Base-by-base conservation (phyloP, 306 rosid species). In the Fagus crenata region DNA sequence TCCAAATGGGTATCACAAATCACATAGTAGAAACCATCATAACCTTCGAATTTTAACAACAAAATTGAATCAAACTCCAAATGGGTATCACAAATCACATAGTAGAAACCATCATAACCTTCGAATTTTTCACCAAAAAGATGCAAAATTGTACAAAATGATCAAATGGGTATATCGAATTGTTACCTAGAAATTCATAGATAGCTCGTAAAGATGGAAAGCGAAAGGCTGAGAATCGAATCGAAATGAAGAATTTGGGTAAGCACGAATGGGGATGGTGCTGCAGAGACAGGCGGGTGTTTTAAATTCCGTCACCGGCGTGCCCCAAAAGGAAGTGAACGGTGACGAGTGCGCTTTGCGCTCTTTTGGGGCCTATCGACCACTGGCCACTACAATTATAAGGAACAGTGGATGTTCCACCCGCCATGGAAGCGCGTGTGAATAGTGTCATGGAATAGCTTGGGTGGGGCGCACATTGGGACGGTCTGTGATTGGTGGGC, bases 241-340 rank as follows among this genome's bases (percentile, higher is more conserved):
- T 83, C 86, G 37, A 63, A 86, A 32, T 64, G 70, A 58, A 37
- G 63, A 76, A 77, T 68, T 75, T 18, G 51, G 71, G 61, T 69
- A 53, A 6, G 82, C 68, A 31, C 55, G 74, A 22, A 74, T 8
- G 85, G 83, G 67, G 72, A 79, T 31, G 43, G 22, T 32, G 74
- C 70, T 77, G 35, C 5, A 55, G 64, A 73, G 33, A 84, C 81
- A 18, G 85, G 79, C 76, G 75, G 89, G 86, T 60, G 89, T 18
- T 79, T 76, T 33, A 76, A 81, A 78, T 73, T 83, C 85, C 81
- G 81, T 88, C 90, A 88, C 96, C 92, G 93, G 92, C 81, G 61
- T 73, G 77, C 41, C 53, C 33, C 9, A 46, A 46, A 74, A 59
- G 75, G 77, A 51, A 74, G 79, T 40, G 82, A 86, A 81, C 88